These are phyloP conservation scores for Galerina sulciceps DNA, from an alignment of 768 basidiomycete genomes.

Conservation along the genomic window DNA sequence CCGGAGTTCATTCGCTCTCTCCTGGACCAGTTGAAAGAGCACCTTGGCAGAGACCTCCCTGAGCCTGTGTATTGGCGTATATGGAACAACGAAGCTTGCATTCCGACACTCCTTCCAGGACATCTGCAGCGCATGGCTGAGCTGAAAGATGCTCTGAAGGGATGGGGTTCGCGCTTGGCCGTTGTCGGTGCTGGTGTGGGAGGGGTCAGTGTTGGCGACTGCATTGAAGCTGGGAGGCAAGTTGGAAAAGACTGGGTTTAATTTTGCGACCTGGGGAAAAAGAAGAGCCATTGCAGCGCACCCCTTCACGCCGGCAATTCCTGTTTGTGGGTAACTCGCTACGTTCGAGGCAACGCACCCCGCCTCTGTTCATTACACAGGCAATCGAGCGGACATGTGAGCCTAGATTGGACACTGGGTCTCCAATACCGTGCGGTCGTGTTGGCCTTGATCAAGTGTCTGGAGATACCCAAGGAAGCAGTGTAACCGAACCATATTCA, in stretches of 20 bases:
- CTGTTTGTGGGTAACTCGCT: too few species aligned
- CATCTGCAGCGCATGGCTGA: slow-evolving; percentile 73
- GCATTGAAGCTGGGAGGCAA: slow-evolving; percentile 72
- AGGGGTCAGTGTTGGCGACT: slow-evolving; percentile 88
- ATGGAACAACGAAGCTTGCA: slow-evolving; percentile 66
- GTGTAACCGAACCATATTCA: too few species aligned
- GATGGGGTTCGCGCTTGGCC: slow-evolving; percentile 56
- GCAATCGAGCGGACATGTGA: too few species aligned
- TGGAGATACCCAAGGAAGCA: too few species aligned
- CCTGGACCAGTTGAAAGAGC: slow-evolving; percentile 44
- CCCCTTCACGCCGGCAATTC: too few species aligned
- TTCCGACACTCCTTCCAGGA: slow-evolving; percentile 77
- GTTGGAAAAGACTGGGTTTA: slow-evolving; percentile 45
- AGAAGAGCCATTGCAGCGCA: too few species aligned
- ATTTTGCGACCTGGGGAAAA: not conserved
- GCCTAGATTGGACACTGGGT: too few species aligned
- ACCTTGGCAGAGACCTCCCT: slow-evolving; percentile 53
- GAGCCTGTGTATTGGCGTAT: slow-evolving; percentile 57
- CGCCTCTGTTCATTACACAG: too few species aligned
- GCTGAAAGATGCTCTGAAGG: slow-evolving; percentile 46
- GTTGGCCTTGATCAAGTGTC: too few species aligned
- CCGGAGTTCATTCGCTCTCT: slow-evolving; percentile 31
- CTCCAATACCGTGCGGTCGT: too few species aligned
- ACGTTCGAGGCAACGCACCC: too few species aligned
- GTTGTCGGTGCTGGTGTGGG: slow-evolving; percentile 85